A percentile compares a stretch with the other conserved stretches of the same genome.
These are phyloP conservation scores for Suillus luteus DNA, from an alignment of 768 basidiomycete species.

Conservation along the genomic window DNA sequence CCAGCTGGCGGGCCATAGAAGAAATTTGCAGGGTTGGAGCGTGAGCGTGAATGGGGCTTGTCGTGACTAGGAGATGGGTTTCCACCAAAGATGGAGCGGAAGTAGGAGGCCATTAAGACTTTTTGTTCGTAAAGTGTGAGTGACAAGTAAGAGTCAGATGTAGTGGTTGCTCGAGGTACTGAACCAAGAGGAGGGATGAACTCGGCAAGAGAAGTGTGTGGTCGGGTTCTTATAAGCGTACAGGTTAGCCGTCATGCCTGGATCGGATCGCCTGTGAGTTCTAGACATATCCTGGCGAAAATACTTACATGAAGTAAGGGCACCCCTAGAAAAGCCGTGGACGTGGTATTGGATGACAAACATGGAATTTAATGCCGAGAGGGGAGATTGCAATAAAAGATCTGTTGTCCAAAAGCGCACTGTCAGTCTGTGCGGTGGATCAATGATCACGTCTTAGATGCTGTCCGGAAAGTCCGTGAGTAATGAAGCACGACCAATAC, in stretches of 20 bases:
- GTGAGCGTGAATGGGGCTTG: constrained; percentile 47
- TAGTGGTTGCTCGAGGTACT: constrained; percentile 19
- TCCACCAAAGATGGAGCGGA: constrained; percentile 50
- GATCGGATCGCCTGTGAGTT: constrained; percentile 20
- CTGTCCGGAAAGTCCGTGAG: constrained; percentile 29
- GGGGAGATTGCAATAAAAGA: constrained; percentile 22
- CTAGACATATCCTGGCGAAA: constrained; percentile 26
- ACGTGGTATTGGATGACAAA: constrained; percentile 17
- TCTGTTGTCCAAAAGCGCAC: constrained; percentile 15
- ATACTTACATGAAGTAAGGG: constrained; percentile 34
- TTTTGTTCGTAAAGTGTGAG: constrained; percentile 22
- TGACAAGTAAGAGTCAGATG: constrained; percentile 11
- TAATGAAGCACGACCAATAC: constrained; percentile 21
- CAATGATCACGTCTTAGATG: constrained; percentile 34
- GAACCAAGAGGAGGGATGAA: constrained; percentile 19
- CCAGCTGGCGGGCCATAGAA: constrained; percentile 36
- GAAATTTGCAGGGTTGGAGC: constrained; percentile 42
- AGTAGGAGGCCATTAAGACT: constrained; percentile 48
- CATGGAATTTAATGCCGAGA: constrained; percentile 26
- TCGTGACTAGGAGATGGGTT: constrained; percentile 27
- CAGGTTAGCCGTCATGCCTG: constrained; percentile 23
- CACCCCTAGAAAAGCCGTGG: constrained; percentile 33
- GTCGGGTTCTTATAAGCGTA: constrained; percentile 26
- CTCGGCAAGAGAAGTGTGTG: constrained; percentile 1
- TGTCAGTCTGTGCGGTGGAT: constrained; percentile 13